phyloP scores from a whole-genome alignment of 2,329 filamentous ascomycete species.

The Fusarium drepaniforme region DNA sequence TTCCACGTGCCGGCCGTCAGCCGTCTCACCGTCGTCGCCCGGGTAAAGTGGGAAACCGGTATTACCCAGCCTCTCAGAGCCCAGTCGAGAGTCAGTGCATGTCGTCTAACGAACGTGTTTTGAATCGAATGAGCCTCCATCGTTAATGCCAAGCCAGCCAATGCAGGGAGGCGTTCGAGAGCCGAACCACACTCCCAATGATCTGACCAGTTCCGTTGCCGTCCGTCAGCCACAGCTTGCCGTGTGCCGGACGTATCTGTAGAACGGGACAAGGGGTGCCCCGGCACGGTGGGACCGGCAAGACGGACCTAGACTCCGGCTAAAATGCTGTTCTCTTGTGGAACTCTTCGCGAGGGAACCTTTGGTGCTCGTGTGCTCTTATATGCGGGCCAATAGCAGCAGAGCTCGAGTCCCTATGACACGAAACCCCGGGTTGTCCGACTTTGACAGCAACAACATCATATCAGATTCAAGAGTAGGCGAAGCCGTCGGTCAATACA shows the following conservation, averaged over 20 bases:
- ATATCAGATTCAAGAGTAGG: background rate
- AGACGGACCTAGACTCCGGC: slow-evolving; percentile 9
- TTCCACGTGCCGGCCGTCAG: slow-evolving; percentile 7
- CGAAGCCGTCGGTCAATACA: background rate
- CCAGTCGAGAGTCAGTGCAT: background rate
- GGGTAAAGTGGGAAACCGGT: slow-evolving; percentile 13
- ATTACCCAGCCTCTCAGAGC: slow-evolving; percentile 14
- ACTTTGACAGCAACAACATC: slow-evolving; percentile 13
- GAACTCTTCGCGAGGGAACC: background rate
- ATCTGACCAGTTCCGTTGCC: slow-evolving; percentile 18
- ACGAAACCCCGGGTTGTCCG: slow-evolving; percentile 9
- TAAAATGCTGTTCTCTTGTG: slow-evolving; percentile 18
- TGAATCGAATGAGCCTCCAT: background rate
- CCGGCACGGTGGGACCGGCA: background rate
- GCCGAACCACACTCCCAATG: slow-evolving; percentile 17
- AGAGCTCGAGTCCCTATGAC: background rate
- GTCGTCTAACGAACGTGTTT: background rate
- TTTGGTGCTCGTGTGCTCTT: slow-evolving; percentile 12
- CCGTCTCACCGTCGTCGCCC: background rate
- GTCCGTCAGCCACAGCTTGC: slow-evolving; percentile 13
- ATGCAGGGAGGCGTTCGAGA: background rate
- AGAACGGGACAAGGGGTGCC: background rate
- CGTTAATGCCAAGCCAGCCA: background rate
- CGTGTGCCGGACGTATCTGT: background rate
- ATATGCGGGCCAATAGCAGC: slow-evolving; percentile 31